Conservation (phyloP, 73 alveolate species). For the Paramecium octaurelia region DNA sequence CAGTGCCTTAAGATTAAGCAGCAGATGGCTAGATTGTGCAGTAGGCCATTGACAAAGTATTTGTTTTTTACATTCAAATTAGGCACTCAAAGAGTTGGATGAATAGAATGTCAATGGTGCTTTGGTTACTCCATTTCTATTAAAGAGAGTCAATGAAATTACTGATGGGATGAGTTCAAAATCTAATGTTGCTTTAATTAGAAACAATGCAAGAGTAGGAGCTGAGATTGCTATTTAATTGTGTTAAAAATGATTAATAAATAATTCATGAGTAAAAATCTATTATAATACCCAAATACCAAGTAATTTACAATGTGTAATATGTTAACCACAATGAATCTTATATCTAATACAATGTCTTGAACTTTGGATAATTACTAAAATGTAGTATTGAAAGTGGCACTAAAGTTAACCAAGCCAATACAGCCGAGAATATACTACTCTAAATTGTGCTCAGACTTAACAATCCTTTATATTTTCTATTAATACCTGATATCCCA, state of each 20-base stretch:
- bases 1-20: slow-evolving; percentile 80
- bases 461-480: not conserved
- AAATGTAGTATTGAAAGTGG: not conserved
- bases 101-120: slow-evolving; percentile 75
- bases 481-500: not conserved
- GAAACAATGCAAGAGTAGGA: slow-evolving; percentile 89
- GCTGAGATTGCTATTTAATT: slow-evolving; percentile 81
- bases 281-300: slow-evolving; percentile 9
- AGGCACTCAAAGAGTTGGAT: slow-evolving; percentile 65
- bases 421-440: not conserved
- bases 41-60: slow-evolving; percentile 75
- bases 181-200: slow-evolving; percentile 82
- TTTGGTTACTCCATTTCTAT: slow-evolving; percentile 86
- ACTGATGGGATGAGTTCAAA: slow-evolving; percentile 85
- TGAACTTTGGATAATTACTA: not conserved
- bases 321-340: not conserved
- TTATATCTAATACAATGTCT: not conserved
- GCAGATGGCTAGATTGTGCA: slow-evolving; percentile 67
- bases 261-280: not conserved
- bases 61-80: slow-evolving; percentile 74
- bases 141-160: slow-evolving; percentile 86
- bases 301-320: not conserved
- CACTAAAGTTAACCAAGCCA: slow-evolving; percentile 2
- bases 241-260: not conserved
- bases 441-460: not conserved